Base-by-base conservation (phyloP, 2,329 filamentous ascomycete genomes). In the Trichoderma sp. region DNA sequence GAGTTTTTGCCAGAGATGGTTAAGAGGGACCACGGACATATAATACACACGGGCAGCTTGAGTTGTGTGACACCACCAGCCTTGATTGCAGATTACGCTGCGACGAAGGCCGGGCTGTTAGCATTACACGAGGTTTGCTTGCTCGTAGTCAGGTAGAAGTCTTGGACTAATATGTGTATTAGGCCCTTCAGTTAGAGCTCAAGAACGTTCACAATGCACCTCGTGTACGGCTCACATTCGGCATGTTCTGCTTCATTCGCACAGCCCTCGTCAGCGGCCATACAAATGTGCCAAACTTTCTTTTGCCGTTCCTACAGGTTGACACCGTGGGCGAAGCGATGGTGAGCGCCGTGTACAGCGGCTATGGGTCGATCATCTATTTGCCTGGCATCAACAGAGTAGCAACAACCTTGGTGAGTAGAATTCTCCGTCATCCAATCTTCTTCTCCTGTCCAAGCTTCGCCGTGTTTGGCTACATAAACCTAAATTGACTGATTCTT, bases 1-100 rank as follows among this genome's bases (percentile, higher is more conserved):
- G 85, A 90, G 72, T 91, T 91, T 77, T 78, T 91, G 3, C 89
- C 89, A 0, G 76, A 82, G 23, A 90, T 92, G 85, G 80, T 88
- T 30, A 76, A 78, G 12, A 76, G 76, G 1, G 88, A 91, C 77
- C 90, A 92, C 78, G 90, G 90, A 6, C 90, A 91, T 81, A 81
- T 92, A 55, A 85, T 92, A 63, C 91, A 88, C 3, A 84, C 91
- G 28, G 87, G 89, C 7, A 88, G 85, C 2, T 82, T 88, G 71
- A 88, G 88, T 6, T 87, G 85, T 8, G 86, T 88, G 73, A 75
- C 87, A 0, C 81, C 85, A 5, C 84, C 86, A 0, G 84, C 88
- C 1, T 83, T 81, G 50, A 85, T 91, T 79, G 86, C 87, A 4
- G 88, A 91, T 76, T 92, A 92, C 77, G 82, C 84, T 0, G 84